Evolutionary conservation across 2,329 filamentous ascomycete species (phyloP).

Genomic region (Colletotrichum sp.): DNA sequence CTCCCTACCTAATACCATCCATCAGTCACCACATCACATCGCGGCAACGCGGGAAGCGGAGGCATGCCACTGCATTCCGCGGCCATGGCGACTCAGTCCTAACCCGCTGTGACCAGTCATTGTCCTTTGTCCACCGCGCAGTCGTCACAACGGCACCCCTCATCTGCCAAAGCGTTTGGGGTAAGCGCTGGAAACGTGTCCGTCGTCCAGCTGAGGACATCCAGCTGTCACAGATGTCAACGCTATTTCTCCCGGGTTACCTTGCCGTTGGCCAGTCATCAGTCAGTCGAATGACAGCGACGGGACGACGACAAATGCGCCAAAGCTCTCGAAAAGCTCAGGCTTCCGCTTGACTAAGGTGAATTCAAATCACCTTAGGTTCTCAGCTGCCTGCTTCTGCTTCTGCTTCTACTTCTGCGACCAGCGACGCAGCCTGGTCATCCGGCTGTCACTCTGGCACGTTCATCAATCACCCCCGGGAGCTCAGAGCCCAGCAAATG

Average conservation of each 20-base stretch:
- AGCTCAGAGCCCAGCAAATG: neutral
- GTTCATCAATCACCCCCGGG: neutral
- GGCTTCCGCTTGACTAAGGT: neutral
- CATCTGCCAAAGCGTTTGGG: conserved; percentile 11
- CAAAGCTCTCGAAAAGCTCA: neutral
- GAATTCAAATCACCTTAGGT: neutral
- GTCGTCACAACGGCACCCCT: conserved; percentile 7
- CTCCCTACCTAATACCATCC: neutral
- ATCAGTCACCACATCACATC: neutral
- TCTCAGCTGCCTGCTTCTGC: neutral
- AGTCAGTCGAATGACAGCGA: neutral
- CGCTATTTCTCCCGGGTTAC: neutral
- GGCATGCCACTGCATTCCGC: neutral
- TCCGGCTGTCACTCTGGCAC: conserved; percentile 13
- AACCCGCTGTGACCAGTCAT: conserved; percentile 6
- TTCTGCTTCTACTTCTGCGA: neutral
- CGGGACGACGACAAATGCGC: conserved; percentile 9
- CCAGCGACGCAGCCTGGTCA: conserved; percentile 10
- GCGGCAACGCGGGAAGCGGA: neutral
- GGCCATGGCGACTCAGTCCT: neutral
- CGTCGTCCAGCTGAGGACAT: neutral
- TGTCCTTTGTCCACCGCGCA: conserved; percentile 10
- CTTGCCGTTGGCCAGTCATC: conserved; percentile 11
- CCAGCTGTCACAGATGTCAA: conserved; percentile 7
- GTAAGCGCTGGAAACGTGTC: conserved; percentile 11